Base-by-base conservation (phyloP, 495 filamentous ascomycete species). In the Wilcoxina mikolae region DNA sequence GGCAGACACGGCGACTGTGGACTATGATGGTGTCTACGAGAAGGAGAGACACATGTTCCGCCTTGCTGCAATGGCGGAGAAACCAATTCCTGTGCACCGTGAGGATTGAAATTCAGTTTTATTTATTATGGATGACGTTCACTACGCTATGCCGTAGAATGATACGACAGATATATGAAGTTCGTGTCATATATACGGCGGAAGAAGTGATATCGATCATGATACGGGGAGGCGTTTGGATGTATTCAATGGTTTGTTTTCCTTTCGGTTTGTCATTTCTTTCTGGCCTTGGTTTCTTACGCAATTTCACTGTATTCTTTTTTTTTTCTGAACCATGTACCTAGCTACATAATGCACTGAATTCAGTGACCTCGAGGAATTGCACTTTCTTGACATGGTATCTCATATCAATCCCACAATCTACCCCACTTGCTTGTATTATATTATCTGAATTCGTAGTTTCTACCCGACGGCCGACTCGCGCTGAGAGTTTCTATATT, bases 31-130 rank as follows among this genome's bases (percentile, higher is more conserved):
- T 46, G 55, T 55, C 44, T 60, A 58, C 28, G 61, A 65, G 47
- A 60, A 57, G 55, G 61, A 65, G 49, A 57, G 62, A 47, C 62
- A 65, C 51, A 64, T 65, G 62, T 65, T 65, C 55, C 62, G 62
- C 46, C 59, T 65, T 54, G 62, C 62, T 56, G 53, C 61, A 4
- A 65, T 65, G 62, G 61, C 61, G n/a, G 62, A 65, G 54, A 49
- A 58, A 25, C 62, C 62, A 18, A 65, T 65, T 56, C 51, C 61
- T 35, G 62, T 51, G 4, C 50, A 53, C 2, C 41, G 55, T 17
- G 53, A 64, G 54, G 60, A 59, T 12, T 39, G 12, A 5, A 18
- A 39, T 39, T 39, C n/a, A 15, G 35, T 39, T 39, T 39, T 39
- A 39, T 39, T 39, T 39, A 18, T 39, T 39, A 12, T 39, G 20